These are phyloP conservation scores for Sarocladium strictum DNA, from an alignment of 2,329 filamentous ascomycete species.

Conservation along the genomic window DNA sequence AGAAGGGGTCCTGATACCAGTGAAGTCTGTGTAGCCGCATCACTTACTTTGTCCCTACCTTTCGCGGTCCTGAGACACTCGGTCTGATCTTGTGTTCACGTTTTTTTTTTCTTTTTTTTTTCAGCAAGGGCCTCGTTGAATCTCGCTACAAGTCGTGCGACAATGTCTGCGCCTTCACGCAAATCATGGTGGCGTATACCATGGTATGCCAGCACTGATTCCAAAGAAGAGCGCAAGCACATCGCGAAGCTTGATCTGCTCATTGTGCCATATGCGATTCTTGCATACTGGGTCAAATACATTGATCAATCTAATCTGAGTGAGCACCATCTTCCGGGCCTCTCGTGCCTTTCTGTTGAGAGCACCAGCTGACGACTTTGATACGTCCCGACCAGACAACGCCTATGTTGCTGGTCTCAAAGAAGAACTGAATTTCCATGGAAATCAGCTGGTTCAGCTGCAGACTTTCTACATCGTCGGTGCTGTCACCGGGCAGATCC, in stretches of 20 bases:
- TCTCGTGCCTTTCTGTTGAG: not conserved
- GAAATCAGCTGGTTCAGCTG: constrained; percentile 49
- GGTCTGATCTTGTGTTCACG: too few relatives aligned
- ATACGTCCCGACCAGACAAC: constrained; percentile 34
- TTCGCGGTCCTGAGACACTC: too few relatives aligned
- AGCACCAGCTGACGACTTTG: not conserved
- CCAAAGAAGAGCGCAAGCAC: constrained; percentile 23
- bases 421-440: constrained; percentile 43
- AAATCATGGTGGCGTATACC: constrained; percentile 27
- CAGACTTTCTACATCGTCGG: constrained; percentile 43
- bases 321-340: constrained; percentile 18
- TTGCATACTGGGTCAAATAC: constrained; percentile 51
- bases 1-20: too few relatives aligned
- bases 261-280: constrained; percentile 48
- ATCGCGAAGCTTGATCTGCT: constrained; percentile 50
- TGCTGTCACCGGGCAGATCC: constrained; percentile 44
- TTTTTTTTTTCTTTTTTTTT: too few relatives aligned
- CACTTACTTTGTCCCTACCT: too few relatives aligned
- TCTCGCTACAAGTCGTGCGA: not conserved
- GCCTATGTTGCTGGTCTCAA: constrained; percentile 49
- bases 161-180: not conserved
- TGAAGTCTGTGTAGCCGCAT: too few relatives aligned
- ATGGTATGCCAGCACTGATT: constrained; percentile 44
- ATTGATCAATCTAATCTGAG: constrained; percentile 46
- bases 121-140: too few relatives aligned